Percentiles rank a stretch among this genome's conserved stretches.
These are phyloP conservation scores for Pseudozyma pruni DNA, from an alignment of 1,284 basidiomycete genomes.

Conservation along the genomic window DNA sequence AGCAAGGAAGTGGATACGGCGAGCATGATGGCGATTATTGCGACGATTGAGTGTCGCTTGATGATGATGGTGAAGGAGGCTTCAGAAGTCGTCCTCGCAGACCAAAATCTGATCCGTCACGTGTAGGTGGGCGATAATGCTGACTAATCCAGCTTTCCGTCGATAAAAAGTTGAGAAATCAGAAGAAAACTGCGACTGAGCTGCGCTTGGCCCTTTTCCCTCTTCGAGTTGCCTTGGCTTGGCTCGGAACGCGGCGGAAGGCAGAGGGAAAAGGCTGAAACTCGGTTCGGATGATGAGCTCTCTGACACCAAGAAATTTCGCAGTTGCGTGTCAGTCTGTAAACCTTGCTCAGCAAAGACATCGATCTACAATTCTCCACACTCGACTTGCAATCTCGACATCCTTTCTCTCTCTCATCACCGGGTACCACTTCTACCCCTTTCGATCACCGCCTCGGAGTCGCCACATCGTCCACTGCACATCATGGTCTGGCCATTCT, in stretches of 20 bases:
- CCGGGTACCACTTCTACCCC: no score
- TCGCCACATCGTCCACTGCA: background rate
- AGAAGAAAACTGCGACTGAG: slow-evolving; percentile 37
- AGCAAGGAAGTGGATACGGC: slow-evolving; percentile 24
- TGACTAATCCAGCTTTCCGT: slow-evolving; percentile 18
- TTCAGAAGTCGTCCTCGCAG: background rate
- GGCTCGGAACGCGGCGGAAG: slow-evolving; percentile 41
- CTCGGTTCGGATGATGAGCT: slow-evolving; percentile 8
- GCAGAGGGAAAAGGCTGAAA: background rate
- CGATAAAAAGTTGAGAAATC: slow-evolving; percentile 27
- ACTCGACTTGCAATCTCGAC: background rate
- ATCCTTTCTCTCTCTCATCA: background rate
- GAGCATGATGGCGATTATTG: slow-evolving; percentile 19
- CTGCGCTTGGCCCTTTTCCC: background rate
- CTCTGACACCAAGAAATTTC: slow-evolving; percentile 9
- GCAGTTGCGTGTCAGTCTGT: background rate
- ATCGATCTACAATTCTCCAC: no score
- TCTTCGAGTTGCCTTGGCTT: background rate
- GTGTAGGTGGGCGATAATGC: slow-evolving; percentile 4
- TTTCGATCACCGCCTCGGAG: slow-evolving; percentile 1
- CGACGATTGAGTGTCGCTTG: background rate
- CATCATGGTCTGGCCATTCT: slow-evolving; percentile 55
- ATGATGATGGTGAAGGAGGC: background rate
- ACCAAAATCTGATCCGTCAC: slow-evolving; percentile 33
- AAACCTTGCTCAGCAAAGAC: slow-evolving; percentile 11